A percentile compares a stretch with the other conserved stretches of the same genome.
Evolutionary conservation across 1,284 basidiomycete genomes (phyloP).

Genomic region (Boletus holoroseus): DNA sequence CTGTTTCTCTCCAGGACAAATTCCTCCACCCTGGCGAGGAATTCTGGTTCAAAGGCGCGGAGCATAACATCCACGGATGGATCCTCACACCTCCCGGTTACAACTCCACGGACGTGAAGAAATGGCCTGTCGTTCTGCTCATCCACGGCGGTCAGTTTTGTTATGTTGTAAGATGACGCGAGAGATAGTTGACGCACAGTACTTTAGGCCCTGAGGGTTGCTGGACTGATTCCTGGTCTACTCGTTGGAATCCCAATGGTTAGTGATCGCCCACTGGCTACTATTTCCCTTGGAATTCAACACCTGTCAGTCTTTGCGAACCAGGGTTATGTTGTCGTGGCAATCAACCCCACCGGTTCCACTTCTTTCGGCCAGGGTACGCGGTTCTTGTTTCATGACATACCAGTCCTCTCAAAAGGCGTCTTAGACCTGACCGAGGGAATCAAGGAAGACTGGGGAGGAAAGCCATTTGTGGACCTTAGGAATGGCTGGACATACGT

Average conservation of each 20-base stretch:
- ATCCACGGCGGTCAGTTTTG: constrained; percentile 63
- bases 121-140: constrained; percentile 67
- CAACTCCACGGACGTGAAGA: constrained; percentile 58
- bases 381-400: constrained; percentile 3
- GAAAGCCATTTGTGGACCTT: constrained; percentile 80
- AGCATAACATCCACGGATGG: constrained; percentile 77
- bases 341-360: constrained; percentile 86
- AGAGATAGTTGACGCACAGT: constrained; percentile 1
- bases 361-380: constrained; percentile 82
- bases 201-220: constrained; percentile 64
- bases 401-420: constrained; percentile 2
- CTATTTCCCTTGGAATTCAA: not conserved
- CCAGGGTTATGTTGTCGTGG: constrained; percentile 80
- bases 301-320: constrained; percentile 57
- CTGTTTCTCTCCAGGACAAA: constrained; percentile 51
- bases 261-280: constrained; percentile 10
- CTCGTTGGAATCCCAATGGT: constrained; percentile 85
- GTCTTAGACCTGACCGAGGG: constrained; percentile 71
- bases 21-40: constrained; percentile 60
- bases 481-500: constrained; percentile 70
- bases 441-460: constrained; percentile 78
- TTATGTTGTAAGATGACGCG: not conserved
- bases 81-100: constrained; percentile 73
- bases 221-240: constrained; percentile 82
- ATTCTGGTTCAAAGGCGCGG: constrained; percentile 82